phyloP scores from a whole-genome alignment of 805 yeast genomes.

The Kodamaea lidongshanica region DNA sequence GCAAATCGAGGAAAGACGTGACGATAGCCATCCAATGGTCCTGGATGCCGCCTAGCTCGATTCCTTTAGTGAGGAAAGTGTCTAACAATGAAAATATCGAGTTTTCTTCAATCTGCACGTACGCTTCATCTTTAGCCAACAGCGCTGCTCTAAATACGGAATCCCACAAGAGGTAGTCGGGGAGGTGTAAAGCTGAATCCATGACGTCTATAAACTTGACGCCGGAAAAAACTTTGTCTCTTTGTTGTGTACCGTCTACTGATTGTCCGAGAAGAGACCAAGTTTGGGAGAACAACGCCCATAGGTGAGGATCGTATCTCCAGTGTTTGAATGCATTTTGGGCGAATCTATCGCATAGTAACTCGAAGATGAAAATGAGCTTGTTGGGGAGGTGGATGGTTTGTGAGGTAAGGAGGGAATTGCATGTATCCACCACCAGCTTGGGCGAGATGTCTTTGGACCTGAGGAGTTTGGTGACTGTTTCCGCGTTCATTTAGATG shows the following conservation, averaged over 20 bases:
- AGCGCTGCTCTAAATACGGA: conserved; percentile 15
- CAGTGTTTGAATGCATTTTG: conserved; percentile 42
- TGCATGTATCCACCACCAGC: conserved; percentile 34
- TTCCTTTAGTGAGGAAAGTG: conserved; percentile 3
- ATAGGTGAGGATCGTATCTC: conserved; percentile 37
- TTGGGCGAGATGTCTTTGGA: conserved; percentile 42
- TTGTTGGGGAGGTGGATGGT: conserved; percentile 49
- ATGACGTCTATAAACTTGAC: conserved; percentile 17
- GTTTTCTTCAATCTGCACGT: conserved; percentile 29
- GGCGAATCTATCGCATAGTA: conserved; percentile 54
- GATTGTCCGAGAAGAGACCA: conserved; percentile 26
- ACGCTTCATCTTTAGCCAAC: conserved; percentile 19
- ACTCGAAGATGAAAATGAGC: conserved; percentile 49
- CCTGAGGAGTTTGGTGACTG: conserved; percentile 52
- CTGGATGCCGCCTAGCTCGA: conserved; percentile 4
- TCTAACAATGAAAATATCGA: conserved; percentile 21
- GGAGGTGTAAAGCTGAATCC: conserved; percentile 7
- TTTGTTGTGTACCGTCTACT: conserved; percentile 21
- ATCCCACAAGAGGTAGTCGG: conserved; percentile 11
- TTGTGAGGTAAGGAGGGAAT: conserved; percentile 24
- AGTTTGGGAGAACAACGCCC: conserved; percentile 44
- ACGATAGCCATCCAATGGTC: conserved; percentile 22
- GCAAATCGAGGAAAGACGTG: conserved; percentile 18
- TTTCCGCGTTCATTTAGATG: conserved; percentile 30
- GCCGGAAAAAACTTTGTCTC: conserved; percentile 37